Evolutionary conservation across 2,329 filamentous ascomycete species (phyloP).

Genomic region (Curvularia sp.): DNA sequence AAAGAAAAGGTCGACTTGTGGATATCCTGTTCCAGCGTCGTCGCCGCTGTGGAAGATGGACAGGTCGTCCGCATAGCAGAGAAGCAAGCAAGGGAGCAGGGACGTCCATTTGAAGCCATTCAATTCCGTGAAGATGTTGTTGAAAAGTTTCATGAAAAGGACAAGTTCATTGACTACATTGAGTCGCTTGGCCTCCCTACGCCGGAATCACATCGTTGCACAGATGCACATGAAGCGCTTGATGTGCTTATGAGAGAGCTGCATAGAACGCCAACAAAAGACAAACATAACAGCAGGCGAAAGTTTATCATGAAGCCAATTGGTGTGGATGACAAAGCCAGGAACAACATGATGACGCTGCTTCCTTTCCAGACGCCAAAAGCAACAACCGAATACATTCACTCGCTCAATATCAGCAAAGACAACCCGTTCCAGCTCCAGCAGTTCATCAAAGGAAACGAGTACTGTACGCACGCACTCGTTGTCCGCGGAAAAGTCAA

Average conservation of each 20-base stretch:
- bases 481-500: conserved; percentile 70
- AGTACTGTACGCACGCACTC: conserved; percentile 76
- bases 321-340: conserved; percentile 66
- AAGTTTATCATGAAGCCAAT: conserved; percentile 73
- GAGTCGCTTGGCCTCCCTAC: conserved; percentile 52
- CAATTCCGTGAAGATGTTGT: conserved; percentile 68
- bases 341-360: conserved; percentile 67
- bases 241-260: conserved; percentile 55
- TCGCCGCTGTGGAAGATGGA: conserved; percentile 71
- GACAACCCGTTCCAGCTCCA: conserved; percentile 71
- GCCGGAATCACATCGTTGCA: conserved; percentile 59
- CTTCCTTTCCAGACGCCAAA: conserved; percentile 63
- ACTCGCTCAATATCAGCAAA: conserved; percentile 62
- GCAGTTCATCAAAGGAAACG: conserved; percentile 67
- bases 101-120: conserved; percentile 67
- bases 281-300: conserved; percentile 38
- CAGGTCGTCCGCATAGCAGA: conserved; percentile 59
- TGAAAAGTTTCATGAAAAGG: conserved; percentile 68
- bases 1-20: conserved; percentile 71
- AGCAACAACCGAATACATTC: conserved; percentile 64
- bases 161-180: conserved; percentile 68
- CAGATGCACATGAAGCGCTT: conserved; percentile 61
- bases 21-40: conserved; percentile 76
- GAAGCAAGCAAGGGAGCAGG: conserved; percentile 58
- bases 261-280: conserved; percentile 15